Conservation (phyloP, 2,329 filamentous ascomycete species). For the Sclerotinia nivalis region DNA sequence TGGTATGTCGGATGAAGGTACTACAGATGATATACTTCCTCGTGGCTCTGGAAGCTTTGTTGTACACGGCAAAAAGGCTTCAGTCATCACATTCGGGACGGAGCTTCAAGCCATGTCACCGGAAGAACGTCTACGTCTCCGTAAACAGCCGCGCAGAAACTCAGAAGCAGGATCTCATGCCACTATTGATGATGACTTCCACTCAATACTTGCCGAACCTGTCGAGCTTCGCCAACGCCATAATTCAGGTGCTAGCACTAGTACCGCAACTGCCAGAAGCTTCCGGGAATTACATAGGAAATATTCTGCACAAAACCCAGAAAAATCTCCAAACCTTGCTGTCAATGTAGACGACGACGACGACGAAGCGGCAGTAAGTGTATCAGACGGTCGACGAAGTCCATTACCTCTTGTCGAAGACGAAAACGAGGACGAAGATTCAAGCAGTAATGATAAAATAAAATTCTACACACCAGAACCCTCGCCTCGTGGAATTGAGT, state of each 20-base stretch:
- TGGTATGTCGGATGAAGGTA: conserved; percentile 48
- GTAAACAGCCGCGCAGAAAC: conserved; percentile 53
- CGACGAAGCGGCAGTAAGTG: conserved; percentile 60
- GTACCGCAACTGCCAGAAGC: conserved; percentile 66
- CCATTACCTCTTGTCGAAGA: conserved; percentile 54
- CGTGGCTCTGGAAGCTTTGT: conserved; percentile 88
- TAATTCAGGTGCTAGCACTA: conserved; percentile 63
- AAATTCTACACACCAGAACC: conserved; percentile 32
- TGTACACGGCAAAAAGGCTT: conserved; percentile 96
- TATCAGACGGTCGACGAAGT: conserved; percentile 59
- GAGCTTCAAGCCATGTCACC: conserved; percentile 78
- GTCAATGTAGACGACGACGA: conserved; percentile 50
- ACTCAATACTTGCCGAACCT: conserved; percentile 51
- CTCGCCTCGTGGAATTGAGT: background rate
- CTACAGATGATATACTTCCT: conserved; percentile 67
- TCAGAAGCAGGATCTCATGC: conserved; percentile 30
- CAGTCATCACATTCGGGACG: conserved; percentile 93
- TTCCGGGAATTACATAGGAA: conserved; percentile 65
- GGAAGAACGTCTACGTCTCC: conserved; percentile 69
- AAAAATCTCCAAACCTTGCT: conserved; percentile 36
- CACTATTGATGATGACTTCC: conserved; percentile 50
- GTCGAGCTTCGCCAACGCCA: conserved; percentile 50
- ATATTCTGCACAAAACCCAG: conserved; percentile 53
- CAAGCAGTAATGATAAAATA: conserved; percentile 22
- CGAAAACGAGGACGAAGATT: conserved; percentile 31